A percentile compares a stretch with the other conserved stretches of the same genome.
Evolutionary conservation across 345 rosid species (phyloP).

Genomic region (Camelina hispida): DNA sequence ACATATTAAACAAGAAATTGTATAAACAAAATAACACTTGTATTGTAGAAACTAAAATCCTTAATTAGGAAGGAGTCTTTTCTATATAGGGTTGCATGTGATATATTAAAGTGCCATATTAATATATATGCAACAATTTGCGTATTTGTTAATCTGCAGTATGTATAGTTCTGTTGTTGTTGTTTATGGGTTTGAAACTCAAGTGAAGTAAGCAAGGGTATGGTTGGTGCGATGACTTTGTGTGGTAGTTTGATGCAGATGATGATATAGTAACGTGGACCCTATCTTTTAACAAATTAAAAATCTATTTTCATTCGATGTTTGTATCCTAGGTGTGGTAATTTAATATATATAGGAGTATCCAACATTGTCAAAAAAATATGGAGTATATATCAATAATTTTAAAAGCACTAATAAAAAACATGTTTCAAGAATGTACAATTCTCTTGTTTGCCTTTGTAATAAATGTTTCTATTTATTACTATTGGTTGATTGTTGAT

Average conservation of each 20-base stretch:
- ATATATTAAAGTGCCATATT: not conserved
- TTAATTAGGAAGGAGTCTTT: not conserved
- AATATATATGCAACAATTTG: not conserved
- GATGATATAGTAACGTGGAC: conserved; percentile 36
- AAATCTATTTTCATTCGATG: conserved; percentile 4
- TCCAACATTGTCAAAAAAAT: not conserved
- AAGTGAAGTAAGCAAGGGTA: conserved; percentile 42
- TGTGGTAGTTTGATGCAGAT: conserved; percentile 37
- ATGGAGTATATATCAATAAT: not conserved
- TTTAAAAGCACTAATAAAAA: not conserved
- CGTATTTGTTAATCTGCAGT: not conserved
- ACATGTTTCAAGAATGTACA: conserved; percentile 14
- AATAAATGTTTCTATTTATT: conserved; percentile 42
- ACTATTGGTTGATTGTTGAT: conserved; percentile 39
- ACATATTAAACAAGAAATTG: not conserved
- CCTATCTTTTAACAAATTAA: conserved; percentile 5
- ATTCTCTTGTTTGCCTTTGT: not conserved
- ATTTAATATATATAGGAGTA: not conserved
- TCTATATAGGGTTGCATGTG: not conserved
- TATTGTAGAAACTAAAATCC: not conserved
- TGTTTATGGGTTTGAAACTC: conserved; percentile 29
- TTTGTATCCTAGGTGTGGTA: conserved; percentile 7
- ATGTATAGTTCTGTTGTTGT: not conserved
- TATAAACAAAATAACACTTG: not conserved
- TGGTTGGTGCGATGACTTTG: conserved; percentile 41